phyloP scores from a whole-genome alignment of 2,329 filamentous ascomycete species.

The Botrytis squamosa region DNA sequence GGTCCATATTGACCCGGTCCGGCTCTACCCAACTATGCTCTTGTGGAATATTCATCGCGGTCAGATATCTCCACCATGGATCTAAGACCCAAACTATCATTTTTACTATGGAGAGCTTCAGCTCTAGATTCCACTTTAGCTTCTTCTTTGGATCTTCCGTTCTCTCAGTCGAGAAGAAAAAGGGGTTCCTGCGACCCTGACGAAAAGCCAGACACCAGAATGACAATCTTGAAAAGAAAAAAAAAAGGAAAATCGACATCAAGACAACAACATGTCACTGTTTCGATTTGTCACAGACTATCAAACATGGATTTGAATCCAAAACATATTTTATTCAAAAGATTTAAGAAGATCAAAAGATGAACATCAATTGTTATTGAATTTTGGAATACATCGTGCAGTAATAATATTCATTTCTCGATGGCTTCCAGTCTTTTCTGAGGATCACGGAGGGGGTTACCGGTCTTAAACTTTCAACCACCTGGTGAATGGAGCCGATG shows the following conservation, averaged over 20 bases:
- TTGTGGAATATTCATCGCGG: conserved; percentile 4
- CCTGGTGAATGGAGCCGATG: neutral
- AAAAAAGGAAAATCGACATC: neutral
- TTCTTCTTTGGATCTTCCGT: neutral
- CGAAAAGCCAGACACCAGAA: neutral
- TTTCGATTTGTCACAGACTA: neutral
- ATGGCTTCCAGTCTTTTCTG: neutral
- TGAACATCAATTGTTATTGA: neutral
- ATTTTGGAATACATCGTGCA: neutral
- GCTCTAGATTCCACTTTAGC: neutral
- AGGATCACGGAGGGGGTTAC: neutral
- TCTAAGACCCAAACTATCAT: conserved; percentile 11
- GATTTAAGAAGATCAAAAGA: neutral
- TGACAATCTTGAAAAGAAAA: neutral
- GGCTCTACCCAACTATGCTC: neutral
- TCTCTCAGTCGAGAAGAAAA: conserved; percentile 1
- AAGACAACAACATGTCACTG: neutral
- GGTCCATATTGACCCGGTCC: neutral
- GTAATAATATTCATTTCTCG: neutral
- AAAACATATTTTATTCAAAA: neutral
- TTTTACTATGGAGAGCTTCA: conserved; percentile 12
- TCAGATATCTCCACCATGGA: conserved; percentile 14
- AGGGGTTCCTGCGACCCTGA: neutral
- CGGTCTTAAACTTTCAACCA: neutral
- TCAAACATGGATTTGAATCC: neutral